phyloP scores from a whole-genome alignment of 225 moss, liverwort and hornwort species.

The Pleurozium schreberi region DNA sequence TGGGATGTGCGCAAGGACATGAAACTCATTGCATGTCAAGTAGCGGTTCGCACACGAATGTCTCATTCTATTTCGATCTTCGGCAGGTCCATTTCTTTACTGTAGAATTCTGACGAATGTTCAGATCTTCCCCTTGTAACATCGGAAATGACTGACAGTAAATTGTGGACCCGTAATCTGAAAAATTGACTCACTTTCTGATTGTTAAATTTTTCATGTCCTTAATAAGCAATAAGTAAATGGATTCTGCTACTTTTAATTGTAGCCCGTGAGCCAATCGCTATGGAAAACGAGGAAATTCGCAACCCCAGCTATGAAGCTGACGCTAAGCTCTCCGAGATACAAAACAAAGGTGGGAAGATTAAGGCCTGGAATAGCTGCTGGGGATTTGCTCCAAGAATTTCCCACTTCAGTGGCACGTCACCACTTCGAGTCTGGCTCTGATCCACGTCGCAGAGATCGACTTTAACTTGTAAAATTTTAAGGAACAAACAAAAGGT shows the following conservation, averaged over 20 bases:
- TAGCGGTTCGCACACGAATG: neutral
- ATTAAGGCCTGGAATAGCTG: neutral
- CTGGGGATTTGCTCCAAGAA: neutral
- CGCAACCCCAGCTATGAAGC: too few species aligned
- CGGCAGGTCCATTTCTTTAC: neutral
- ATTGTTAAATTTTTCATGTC: neutral
- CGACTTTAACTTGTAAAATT: too few species aligned
- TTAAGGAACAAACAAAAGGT: neutral
- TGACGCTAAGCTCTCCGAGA: neutral
- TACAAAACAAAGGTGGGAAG: neutral
- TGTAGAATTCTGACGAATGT: neutral
- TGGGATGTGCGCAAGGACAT: neutral
- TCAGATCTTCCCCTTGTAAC: neutral
- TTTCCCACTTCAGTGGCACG: neutral
- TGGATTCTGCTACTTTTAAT: neutral
- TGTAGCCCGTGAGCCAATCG: neutral
- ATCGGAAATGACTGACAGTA: neutral
- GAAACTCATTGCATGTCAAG: neutral
- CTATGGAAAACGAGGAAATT: neutral
- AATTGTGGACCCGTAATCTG: too few species aligned
- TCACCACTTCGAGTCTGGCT: neutral
- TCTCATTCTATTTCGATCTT: neutral
- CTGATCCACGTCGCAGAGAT: neutral
- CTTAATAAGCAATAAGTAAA: too few species aligned
- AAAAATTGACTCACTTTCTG: neutral